phyloP scores from a whole-genome alignment of 176 grass and related monocot genomes.

The Phoenix dactylifera region DNA sequence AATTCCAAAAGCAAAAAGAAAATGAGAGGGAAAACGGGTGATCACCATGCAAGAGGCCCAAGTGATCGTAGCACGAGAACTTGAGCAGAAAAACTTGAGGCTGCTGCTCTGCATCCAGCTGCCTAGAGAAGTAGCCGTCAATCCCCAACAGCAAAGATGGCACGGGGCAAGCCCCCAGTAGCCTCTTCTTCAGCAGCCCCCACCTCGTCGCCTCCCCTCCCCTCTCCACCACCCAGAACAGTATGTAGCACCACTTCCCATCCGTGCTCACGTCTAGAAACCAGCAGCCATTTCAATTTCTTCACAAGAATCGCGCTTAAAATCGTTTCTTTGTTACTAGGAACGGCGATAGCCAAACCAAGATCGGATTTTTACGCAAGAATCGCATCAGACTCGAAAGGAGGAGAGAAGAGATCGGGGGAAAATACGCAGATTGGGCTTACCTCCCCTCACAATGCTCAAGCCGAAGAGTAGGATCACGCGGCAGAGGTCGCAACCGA shows the following conservation, averaged over 20 bases:
- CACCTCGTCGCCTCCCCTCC: slow-evolving; percentile 26
- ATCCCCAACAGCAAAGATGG: background rate
- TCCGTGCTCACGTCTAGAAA: slow-evolving; percentile 70
- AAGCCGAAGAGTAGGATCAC: slow-evolving; percentile 82
- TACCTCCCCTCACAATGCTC: slow-evolving; percentile 72
- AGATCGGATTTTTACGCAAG: no score
- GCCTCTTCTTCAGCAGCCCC: slow-evolving; percentile 43
- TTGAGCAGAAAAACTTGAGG: slow-evolving; percentile 74
- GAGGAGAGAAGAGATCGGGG: no score
- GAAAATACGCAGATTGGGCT: background rate
- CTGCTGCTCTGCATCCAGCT: slow-evolving; percentile 9
- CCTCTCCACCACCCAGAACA: slow-evolving; percentile 48
- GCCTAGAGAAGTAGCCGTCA: slow-evolving; percentile 1
- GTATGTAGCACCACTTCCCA: slow-evolving; percentile 78
- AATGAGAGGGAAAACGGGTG: background rate
- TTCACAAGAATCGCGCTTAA: no score
- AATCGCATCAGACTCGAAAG: no score
- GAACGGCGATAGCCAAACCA: no score
- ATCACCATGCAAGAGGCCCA: slow-evolving; percentile 72
- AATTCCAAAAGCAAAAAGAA: background rate
- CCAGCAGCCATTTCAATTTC: no score
- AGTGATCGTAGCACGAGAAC: slow-evolving; percentile 66
- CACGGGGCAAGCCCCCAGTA: slow-evolving; percentile 8
- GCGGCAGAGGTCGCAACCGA: slow-evolving; percentile 86
- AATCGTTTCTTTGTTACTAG: no score